Evolutionary conservation across 2,329 filamentous ascomycete genomes (phyloP), one percentile per base, ranked within the genome.

Genomic region (Aspergillus thermomutatus): DNA sequence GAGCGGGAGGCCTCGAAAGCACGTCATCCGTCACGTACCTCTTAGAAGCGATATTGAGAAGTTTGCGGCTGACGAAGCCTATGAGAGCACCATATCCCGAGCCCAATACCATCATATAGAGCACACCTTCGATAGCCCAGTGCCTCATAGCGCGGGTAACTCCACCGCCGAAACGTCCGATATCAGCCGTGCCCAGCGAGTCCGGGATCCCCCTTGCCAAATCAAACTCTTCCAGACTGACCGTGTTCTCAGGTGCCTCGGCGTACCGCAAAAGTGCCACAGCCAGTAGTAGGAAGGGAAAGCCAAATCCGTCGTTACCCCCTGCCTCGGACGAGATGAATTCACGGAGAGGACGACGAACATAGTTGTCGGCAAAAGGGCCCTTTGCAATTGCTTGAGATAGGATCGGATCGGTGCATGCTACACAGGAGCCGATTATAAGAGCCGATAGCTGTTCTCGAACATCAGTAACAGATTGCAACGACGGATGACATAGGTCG

Each of bases 301-400:
- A 87, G 0, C 82, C 84, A 43, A 87, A 84, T 0, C 84, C 84
- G 60, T 87, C 84, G 59, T 87, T 87, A 2, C 80, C 80, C 6
- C 84, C 85, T 3, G 83, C 83, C 60, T 87, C 84, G 1, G 83
- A 79, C 0, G 83, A 86, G 21, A 87, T 86, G 55, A 87, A 82
- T 60, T 87, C 83, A 27, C 84, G 79, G 3, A 87, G 72, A 3
- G 79, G 76, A 1, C 83, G 78, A 9, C 80, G 75, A 2, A 87
- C 83, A 56, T 80, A 87, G 57, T 84, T 85, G 63, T 87, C 84
- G 0, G 85, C 78, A 61, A 87, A 86, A 0, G 83, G 81, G 0
- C 83, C 83, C 66, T 87, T 87, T 19, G 84, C 85, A 17, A 87
- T 79, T 26, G 83, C 82, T 62, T 86, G 83, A 0, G 83, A 85